phyloP scores from a whole-genome alignment of 1,284 basidiomycete genomes.

The Microbotryum silenes-acaulis region DNA sequence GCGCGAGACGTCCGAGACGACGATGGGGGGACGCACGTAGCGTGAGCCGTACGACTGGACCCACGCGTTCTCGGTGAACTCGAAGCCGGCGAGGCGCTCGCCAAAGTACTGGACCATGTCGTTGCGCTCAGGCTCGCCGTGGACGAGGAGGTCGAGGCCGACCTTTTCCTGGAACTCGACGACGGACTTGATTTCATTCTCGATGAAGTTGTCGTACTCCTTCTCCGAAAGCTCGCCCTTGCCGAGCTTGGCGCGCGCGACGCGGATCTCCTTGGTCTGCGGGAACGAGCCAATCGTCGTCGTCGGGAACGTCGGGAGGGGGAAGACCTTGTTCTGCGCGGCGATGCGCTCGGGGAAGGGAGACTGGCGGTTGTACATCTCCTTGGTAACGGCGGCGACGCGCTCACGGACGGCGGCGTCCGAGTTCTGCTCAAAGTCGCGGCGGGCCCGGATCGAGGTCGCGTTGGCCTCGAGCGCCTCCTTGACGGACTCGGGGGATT shows the following conservation, averaged over 20 bases:
- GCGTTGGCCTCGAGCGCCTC: slow-evolving; percentile 76
- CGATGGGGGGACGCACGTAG: slow-evolving; percentile 97
- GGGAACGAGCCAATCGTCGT: slow-evolving; percentile 37
- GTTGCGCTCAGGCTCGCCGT: slow-evolving; percentile 75
- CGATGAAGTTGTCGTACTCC: slow-evolving; percentile 96
- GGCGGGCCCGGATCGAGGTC: slow-evolving; percentile 85
- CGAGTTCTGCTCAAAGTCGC: slow-evolving; percentile 89
- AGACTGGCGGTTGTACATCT: slow-evolving; percentile 82
- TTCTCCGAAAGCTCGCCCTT: slow-evolving; percentile 83
- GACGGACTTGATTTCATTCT: slow-evolving; percentile 91
- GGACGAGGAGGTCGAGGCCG: slow-evolving; percentile 93
- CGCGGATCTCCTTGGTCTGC: slow-evolving; percentile 97
- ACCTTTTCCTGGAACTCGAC: slow-evolving; percentile 95
- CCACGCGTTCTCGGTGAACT: slow-evolving; percentile 98
- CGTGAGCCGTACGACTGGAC: slow-evolving; percentile 97
- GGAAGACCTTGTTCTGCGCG: slow-evolving; percentile 79
- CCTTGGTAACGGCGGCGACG: slow-evolving; percentile 81
- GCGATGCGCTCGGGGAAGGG: slow-evolving; percentile 81
- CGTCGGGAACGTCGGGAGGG: slow-evolving; percentile 85
- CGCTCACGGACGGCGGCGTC: slow-evolving; percentile 94
- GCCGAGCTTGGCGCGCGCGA: slow-evolving; percentile 85
- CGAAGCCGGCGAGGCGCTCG: slow-evolving; percentile 90
- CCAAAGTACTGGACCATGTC: slow-evolving; percentile 74
- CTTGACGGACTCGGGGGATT: slow-evolving; percentile 62
- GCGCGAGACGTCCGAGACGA: slow-evolving; percentile 96